Percentiles rank a stretch among this genome's conserved stretches.
Conservation (phyloP, 2,329 filamentous ascomycete genomes). For the Colletotrichum cereale region DNA sequence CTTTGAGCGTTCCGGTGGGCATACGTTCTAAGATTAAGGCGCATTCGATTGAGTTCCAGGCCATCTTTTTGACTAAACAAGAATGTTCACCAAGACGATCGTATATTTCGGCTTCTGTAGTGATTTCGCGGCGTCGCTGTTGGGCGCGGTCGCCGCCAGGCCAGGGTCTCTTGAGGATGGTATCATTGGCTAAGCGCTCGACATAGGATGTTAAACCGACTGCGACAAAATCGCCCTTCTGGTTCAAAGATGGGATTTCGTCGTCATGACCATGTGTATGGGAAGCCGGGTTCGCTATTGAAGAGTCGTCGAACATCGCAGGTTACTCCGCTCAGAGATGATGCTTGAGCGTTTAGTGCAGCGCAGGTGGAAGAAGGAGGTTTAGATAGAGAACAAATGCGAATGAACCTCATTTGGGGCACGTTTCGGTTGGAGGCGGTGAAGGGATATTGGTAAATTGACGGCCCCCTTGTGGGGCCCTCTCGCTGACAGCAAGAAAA, state of each 20-base stretch:
- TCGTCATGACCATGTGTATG: neutral
- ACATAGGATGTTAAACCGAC: slow-evolving; percentile 18
- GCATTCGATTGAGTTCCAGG: slow-evolving; percentile 6
- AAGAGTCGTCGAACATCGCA: neutral
- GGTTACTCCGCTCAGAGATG: neutral
- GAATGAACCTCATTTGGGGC: too few species aligned
- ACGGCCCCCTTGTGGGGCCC: too few species aligned
- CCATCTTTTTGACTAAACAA: slow-evolving; percentile 1
- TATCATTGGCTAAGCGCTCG: slow-evolving; percentile 9
- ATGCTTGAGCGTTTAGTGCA: neutral
- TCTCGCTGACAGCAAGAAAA: too few species aligned
- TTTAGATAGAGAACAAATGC: neutral
- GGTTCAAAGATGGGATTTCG: slow-evolving; percentile 8
- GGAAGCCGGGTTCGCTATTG: neutral
- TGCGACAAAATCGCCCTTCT: slow-evolving; percentile 19
- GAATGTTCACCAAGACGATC: slow-evolving; percentile 18
- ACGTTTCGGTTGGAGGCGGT: neutral
- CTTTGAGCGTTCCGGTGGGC: slow-evolving; percentile 22
- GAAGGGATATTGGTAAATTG: too few species aligned
- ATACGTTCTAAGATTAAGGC: slow-evolving; percentile 18
- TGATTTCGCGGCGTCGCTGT: slow-evolving; percentile 12
- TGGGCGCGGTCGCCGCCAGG: slow-evolving; percentile 5
- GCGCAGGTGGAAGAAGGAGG: neutral
- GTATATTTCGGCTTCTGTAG: slow-evolving; percentile 18
- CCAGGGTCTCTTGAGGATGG: slow-evolving; percentile 23